Percentiles rank a stretch among this genome's conserved stretches.
Conservation (phyloP, 768 basidiomycete genomes). For the Hericium coralloides region DNA sequence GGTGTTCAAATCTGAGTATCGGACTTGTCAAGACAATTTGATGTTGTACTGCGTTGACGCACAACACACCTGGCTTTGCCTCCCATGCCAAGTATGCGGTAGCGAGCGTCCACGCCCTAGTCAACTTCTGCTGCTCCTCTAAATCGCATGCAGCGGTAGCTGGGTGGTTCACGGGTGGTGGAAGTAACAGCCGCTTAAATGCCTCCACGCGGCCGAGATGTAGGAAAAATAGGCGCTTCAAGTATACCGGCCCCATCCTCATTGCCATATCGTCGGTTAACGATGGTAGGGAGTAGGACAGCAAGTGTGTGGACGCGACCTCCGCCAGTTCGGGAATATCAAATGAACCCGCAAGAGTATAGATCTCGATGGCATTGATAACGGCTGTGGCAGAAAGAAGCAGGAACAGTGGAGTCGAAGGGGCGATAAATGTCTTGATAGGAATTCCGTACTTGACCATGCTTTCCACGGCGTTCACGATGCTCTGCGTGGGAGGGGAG, state of each 20-base stretch:
- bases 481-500: conserved; percentile 19
- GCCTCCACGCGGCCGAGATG: conserved; percentile 27
- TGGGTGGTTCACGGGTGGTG: conserved; percentile 20
- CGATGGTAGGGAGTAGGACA: conserved; percentile 24
- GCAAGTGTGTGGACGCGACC: conserved; percentile 28
- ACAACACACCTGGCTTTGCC: conserved; percentile 14
- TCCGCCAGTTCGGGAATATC: conserved; percentile 31
- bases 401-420: conserved; percentile 21
- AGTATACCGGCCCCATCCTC: conserved; percentile 32
- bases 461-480: conserved; percentile 19
- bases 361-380: conserved; percentile 29
- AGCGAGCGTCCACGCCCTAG: conserved; percentile 23
- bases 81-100: conserved; percentile 23
- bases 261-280: conserved; percentile 31
- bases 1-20: conserved; percentile 56
- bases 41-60: not conserved
- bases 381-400: conserved; percentile 28
- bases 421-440: conserved; percentile 18
- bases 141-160: conserved; percentile 13
- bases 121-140: conserved; percentile 15
- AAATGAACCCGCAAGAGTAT: conserved; percentile 30
- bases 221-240: conserved; percentile 32
- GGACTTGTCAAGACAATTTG: not conserved
- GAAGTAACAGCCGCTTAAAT: conserved; percentile 23
- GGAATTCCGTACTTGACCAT: conserved; percentile 21